Base-by-base conservation (phyloP, 805 yeast genomes). In the Jamesozyma lodderae region DNA sequence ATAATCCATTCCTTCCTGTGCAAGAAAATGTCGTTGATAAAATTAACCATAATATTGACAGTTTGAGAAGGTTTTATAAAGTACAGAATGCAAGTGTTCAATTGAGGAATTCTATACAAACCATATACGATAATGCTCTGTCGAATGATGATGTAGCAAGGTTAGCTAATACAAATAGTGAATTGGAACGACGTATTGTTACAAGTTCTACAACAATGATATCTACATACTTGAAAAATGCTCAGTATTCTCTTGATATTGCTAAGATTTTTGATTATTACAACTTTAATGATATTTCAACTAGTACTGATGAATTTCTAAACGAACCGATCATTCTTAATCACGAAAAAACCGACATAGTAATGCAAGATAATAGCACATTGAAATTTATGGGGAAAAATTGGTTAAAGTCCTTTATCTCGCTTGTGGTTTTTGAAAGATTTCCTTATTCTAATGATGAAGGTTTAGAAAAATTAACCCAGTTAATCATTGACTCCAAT, bases 31-130 rank as follows among this genome's bases (percentile, higher is more conserved):
- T n/a, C n/a, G n/a, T n/a, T n/a, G n/a, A n/a, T n/a, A n/a, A n/a
- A n/a, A n/a, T n/a, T n/a, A n/a, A n/a, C n/a, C n/a, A n/a, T n/a
- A n/a, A n/a, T n/a, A n/a, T n/a, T n/a, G n/a, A n/a, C n/a, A n/a
- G n/a, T n/a, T n/a, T n/a, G n/a, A n/a, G n/a, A n/a, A n/a, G n/a
- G n/a, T n/a, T n/a, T n/a, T n/a, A n/a, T n/a, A n/a, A n/a, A n/a
- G n/a, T n/a, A n/a, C 24, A 42, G 26, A 34, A 35, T n/a, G 46
- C 48, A 5, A 33, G 41, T 31, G 27, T 19, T 17, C 36, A 41
- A 19, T 28, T 44, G 20, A 19, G 24, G 10, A 42, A 44, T 14
- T 32, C 48, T 10, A 21, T 40, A 4, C 29, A 37, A 11, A 24
- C 28, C 14, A 42, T 44, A 13, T 29, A 37, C 17, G 38, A 35